These are phyloP conservation scores for Pichia sp. DNA, from an alignment of 1,139 yeast genomes.

Conservation along the genomic window DNA sequence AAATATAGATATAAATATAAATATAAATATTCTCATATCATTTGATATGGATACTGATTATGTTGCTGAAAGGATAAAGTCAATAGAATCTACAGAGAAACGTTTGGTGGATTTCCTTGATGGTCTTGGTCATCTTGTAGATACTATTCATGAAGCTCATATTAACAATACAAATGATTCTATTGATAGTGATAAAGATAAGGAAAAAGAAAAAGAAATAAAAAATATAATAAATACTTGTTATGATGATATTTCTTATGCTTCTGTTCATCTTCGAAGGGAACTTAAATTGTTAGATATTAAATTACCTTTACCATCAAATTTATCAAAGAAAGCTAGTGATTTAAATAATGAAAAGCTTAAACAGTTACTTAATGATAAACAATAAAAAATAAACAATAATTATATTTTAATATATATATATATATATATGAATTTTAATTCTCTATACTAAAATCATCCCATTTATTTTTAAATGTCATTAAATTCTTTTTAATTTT, in stretches of 20 bases:
- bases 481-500: conserved; percentile 88
- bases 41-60: neutral
- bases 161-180: neutral
- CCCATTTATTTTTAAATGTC: conserved; percentile 81
- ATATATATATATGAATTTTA: neutral
- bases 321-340: conserved; percentile 58
- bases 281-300: conserved; percentile 57
- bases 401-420: neutral
- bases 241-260: conserved; percentile 25
- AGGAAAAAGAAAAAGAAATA: conserved; percentile 26
- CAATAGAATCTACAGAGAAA: neutral
- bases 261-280: conserved; percentile 45
- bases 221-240: conserved; percentile 17
- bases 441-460: conserved; percentile 49
- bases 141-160: neutral
- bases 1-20: no score
- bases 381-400: conserved; percentile 5
- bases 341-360: conserved; percentile 48
- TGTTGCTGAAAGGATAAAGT: neutral
- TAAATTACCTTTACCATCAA: conserved; percentile 51
- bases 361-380: conserved; percentile 24
- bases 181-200: conserved; percentile 27
- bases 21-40: no score
- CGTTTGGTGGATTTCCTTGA: neutral
- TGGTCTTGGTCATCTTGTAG: neutral